Conservation (phyloP, 2,329 filamentous ascomycete genomes). For the Scorias spongiosa region DNA sequence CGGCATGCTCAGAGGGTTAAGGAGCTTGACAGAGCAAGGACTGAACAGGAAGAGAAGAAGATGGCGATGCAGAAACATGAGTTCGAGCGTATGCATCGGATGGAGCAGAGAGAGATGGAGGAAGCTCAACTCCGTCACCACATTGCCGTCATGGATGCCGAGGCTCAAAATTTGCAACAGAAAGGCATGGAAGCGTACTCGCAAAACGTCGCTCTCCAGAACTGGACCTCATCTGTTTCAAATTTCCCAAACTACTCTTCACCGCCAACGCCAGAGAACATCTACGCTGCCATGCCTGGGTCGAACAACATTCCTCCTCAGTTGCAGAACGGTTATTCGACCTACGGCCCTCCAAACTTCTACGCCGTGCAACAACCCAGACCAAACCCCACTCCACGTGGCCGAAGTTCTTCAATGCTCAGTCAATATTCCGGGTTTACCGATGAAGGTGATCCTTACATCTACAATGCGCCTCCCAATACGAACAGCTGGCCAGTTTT, state of each 20-base stretch:
- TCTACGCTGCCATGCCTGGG: constrained; percentile 34
- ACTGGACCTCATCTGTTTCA: constrained; percentile 11
- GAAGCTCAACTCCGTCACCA: constrained; percentile 24
- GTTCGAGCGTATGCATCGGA: constrained; percentile 13
- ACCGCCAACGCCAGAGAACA: constrained; percentile 44
- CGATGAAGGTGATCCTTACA: constrained; percentile 22
- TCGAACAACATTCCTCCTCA: constrained; percentile 12
- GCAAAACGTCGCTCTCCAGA: constrained; percentile 17
- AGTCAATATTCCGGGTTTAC: constrained; percentile 37
- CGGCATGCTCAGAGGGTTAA: constrained; percentile 59
- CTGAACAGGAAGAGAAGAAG: constrained; percentile 46
- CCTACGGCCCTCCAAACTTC: constrained; percentile 7
- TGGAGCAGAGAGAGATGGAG: constrained; percentile 21
- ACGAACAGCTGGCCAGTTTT: constrained; percentile 13
- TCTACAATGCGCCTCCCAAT: constrained; percentile 8
- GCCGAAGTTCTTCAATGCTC: constrained; percentile 37
- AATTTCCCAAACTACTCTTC: constrained; percentile 19
- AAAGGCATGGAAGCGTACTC: constrained; percentile 26
- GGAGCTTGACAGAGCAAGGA: constrained; percentile 54
- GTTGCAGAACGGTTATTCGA: constrained; percentile 8
- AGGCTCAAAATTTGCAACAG: constrained; percentile 22
- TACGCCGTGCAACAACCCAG: constrained; percentile 9
- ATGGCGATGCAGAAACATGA: constrained; percentile 20
- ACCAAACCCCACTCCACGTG: constrained; percentile 18
- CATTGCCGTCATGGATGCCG: constrained; percentile 23